Evolutionary conservation across 768 basidiomycete genomes (phyloP), one percentile per base, ranked within the genome.

Genomic region (Royoungia palumana): DNA sequence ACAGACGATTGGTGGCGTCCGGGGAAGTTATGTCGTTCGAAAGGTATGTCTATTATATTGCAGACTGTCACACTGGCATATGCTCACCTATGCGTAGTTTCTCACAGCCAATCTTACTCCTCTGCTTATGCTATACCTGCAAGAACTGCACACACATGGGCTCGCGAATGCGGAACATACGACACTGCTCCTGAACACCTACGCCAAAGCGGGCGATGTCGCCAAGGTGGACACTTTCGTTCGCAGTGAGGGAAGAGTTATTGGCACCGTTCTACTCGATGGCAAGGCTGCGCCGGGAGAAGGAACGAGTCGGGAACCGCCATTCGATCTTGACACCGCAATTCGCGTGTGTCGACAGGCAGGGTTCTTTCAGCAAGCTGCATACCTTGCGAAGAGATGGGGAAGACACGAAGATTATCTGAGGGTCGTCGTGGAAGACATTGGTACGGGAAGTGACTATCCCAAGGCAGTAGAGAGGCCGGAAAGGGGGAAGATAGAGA

Each of bases 161-260:
- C 81, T 95, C 6, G 95, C 96, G 24, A 98, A 95, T 60, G 83
- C 92, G 0, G 94, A 98, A 59, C 95, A 97, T 62, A 99, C 96
- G 0, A 98, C 96, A 0, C 82, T 99, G 8, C 79, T 99, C 3
- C 81, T 99, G 21, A 98, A 98, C 64, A 94, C 94, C 6, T 98
- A 97, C 69, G 96, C 96, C 44, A 98, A 98, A 64, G 85, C 96
- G 19, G 92, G 93, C 51, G 95, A 99, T 59, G 83, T 93, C 14
- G 67, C 81, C 2, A 83, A 93, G 12, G 79, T 98, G 2, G 93
- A 97, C 58, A 82, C 76, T 50, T 99, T 99, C 67, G 90, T 99
- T 71, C 91, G 89, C 66, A 85, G 90, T 3, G 91, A 93, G 63
- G 83, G 89, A 1, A 72, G 75, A 36, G 73, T 79, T 14, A 61